Evolutionary conservation across 2,329 filamentous ascomycete genomes (phyloP).

Genomic region (Penicillium paneum): DNA sequence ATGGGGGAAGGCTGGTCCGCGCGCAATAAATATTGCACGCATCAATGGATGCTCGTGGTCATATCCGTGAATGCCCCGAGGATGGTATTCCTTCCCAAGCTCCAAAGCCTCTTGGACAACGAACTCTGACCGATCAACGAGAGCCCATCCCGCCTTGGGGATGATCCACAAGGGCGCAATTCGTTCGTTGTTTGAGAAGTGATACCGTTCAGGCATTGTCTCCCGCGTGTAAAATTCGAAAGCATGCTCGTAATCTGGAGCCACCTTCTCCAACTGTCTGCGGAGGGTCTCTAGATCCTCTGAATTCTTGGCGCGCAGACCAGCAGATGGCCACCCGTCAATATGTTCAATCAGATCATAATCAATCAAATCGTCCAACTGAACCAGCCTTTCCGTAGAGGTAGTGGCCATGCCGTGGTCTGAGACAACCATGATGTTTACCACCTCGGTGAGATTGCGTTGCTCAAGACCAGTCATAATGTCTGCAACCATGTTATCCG

Average conservation of each 20-base stretch:
- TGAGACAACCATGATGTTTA: conserved; percentile 94
- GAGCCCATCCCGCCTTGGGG: conserved; percentile 87
- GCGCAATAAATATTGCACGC: conserved; percentile 90
- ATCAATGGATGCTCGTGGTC: conserved; percentile 93
- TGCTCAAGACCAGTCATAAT: conserved; percentile 73
- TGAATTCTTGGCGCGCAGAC: conserved; percentile 73
- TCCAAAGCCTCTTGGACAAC: conserved; percentile 65
- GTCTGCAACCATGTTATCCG: conserved; percentile 75
- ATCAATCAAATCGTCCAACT: conserved; percentile 86
- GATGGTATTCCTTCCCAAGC: conserved; percentile 68
- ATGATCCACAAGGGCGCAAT: conserved; percentile 96
- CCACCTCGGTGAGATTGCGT: conserved; percentile 81
- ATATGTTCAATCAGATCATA: conserved; percentile 72
- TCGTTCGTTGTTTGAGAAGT: conserved; percentile 81
- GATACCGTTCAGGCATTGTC: conserved; percentile 88
- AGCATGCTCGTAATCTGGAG: conserved; percentile 56
- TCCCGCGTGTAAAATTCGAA: conserved; percentile 83
- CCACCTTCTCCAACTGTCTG: conserved; percentile 53
- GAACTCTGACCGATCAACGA: conserved; percentile 77
- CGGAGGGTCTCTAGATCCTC: conserved; percentile 67
- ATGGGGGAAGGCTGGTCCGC: conserved; percentile 89
- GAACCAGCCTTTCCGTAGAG: conserved; percentile 72
- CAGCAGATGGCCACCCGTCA: conserved; percentile 92
- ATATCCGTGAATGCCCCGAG: conserved; percentile 86
- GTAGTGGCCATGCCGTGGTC: conserved; percentile 99